These are phyloP conservation scores for Streptanthus diversifolius DNA, from an alignment of 345 rosid genomes.

Conservation along the genomic window DNA sequence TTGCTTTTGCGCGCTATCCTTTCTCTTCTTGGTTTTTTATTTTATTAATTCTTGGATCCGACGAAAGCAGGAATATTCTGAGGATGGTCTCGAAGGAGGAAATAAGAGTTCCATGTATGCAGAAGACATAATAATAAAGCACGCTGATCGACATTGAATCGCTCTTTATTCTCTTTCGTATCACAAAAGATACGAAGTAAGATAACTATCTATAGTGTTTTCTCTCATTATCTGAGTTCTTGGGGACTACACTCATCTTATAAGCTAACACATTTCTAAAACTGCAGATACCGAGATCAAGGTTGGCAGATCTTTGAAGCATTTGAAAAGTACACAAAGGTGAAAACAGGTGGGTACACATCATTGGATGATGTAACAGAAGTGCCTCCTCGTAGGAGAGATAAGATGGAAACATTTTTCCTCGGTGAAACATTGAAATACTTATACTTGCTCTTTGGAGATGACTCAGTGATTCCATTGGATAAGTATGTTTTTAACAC, in stretches of 20 bases:
- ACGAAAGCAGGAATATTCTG: slow-evolving; percentile 65
- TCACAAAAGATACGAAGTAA: slow-evolving; percentile 82
- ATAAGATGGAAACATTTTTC: slow-evolving; percentile 95
- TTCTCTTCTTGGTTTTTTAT: slow-evolving; percentile 10
- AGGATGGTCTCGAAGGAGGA: slow-evolving; percentile 85
- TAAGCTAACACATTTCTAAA: slow-evolving; percentile 5
- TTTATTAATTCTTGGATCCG: slow-evolving; percentile 20
- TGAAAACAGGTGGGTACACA: slow-evolving; percentile 77
- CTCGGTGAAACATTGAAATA: slow-evolving; percentile 89
- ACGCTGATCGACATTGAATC: slow-evolving; percentile 92
- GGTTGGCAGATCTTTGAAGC: slow-evolving; percentile 98
- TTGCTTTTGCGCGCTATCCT: neutral
- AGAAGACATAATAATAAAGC: slow-evolving; percentile 84
- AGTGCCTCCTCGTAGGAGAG: slow-evolving; percentile 77
- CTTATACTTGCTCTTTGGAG: slow-evolving; percentile 85
- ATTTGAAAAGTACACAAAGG: slow-evolving; percentile 80
- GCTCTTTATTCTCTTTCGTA: slow-evolving; percentile 73
- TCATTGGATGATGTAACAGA: slow-evolving; percentile 78
- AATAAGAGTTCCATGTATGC: slow-evolving; percentile 70
- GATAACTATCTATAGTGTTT: slow-evolving; percentile 13
- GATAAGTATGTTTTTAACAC: slow-evolving; percentile 86
- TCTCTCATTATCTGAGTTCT: slow-evolving; percentile 10
- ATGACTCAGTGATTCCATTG: slow-evolving; percentile 64
- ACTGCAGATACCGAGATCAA: slow-evolving; percentile 80
- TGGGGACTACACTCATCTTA: neutral